Evolutionary conservation across 345 rosid genomes (phyloP).

Genomic region (Bruguiera gymnorhiza): DNA sequence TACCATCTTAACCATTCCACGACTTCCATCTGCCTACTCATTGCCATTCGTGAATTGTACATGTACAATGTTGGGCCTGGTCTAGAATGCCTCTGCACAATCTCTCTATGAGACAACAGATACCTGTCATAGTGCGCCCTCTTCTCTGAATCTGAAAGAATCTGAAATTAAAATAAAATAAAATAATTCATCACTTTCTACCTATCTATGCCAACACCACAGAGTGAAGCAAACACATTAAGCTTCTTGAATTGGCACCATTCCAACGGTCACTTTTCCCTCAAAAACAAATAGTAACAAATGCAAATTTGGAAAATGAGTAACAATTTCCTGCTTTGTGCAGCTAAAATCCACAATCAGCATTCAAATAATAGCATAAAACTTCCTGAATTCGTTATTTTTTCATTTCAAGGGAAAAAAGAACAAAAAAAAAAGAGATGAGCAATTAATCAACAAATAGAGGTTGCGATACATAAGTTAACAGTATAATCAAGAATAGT

Average conservation of each 20-base stretch:
- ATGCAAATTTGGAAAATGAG: no score
- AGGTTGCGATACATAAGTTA: neutral
- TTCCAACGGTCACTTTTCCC: no score
- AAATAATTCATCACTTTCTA: conserved; percentile 2
- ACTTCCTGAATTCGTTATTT: no score
- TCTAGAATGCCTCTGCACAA: conserved; percentile 38
- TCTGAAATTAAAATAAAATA: conserved; percentile 42
- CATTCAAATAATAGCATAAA: no score
- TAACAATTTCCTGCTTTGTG: no score
- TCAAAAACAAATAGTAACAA: no score
- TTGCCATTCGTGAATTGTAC: conserved; percentile 38
- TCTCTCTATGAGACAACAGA: conserved; percentile 55
- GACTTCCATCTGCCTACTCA: conserved; percentile 67
- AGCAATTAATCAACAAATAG: no score
- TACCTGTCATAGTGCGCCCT: conserved; percentile 67
- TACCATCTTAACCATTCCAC: conserved; percentile 95
- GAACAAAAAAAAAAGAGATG: no score
- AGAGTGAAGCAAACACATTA: neutral
- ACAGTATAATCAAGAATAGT: neutral
- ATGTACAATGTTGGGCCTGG: conserved; percentile 35
- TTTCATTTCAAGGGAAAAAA: no score
- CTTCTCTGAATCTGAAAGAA: conserved; percentile 75
- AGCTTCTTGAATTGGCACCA: no score
- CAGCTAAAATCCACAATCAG: no score
- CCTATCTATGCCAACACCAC: neutral